A percentile compares a stretch with the other conserved stretches of the same genome.
These are phyloP conservation scores for Linaria vulgaris DNA, from an alignment of 257 asterid species.

Conservation along the genomic window DNA sequence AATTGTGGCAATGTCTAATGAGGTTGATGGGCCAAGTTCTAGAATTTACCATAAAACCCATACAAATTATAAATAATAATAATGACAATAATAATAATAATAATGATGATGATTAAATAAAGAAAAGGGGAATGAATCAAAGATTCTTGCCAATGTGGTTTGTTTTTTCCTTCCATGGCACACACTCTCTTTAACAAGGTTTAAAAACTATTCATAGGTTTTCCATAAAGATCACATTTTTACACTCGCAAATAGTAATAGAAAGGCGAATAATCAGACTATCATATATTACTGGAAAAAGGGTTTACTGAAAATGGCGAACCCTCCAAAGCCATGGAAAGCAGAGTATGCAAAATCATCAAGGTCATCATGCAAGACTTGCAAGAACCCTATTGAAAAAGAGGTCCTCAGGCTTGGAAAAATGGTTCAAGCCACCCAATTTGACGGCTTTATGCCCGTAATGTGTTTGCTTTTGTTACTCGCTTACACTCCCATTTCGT, in stretches of 20 bases:
- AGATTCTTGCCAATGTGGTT: not conserved
- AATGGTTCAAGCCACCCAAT: conserved; percentile 86
- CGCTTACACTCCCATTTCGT: not conserved
- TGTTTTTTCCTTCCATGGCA: not conserved
- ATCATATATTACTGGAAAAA: too few relatives aligned
- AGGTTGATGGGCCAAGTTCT: too few relatives aligned
- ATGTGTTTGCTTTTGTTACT: too few relatives aligned
- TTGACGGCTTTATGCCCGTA: conserved; percentile 97
- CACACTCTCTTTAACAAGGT: not conserved
- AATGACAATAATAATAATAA: too few relatives aligned
- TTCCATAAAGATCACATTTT: not conserved
- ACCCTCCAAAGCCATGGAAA: conserved; percentile 88
- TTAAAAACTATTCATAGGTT: not conserved
- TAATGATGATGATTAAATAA: too few relatives aligned
- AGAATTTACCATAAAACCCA: too few relatives aligned
- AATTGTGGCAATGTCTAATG: too few relatives aligned
- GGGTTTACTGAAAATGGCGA: too few relatives aligned
- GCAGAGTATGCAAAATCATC: conserved; percentile 93
- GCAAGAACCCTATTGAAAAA: conserved; percentile 60
- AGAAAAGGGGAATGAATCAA: not conserved
- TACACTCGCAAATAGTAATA: not conserved
- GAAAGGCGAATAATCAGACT: not conserved
- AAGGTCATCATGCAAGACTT: conserved; percentile 86
- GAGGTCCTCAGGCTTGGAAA: conserved; percentile 87
- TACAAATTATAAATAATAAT: too few relatives aligned